A percentile compares a stretch with the other conserved stretches of the same genome.
phyloP scores from a whole-genome alignment of 2,329 filamentous ascomycete species.

The Cladosporium sp. region DNA sequence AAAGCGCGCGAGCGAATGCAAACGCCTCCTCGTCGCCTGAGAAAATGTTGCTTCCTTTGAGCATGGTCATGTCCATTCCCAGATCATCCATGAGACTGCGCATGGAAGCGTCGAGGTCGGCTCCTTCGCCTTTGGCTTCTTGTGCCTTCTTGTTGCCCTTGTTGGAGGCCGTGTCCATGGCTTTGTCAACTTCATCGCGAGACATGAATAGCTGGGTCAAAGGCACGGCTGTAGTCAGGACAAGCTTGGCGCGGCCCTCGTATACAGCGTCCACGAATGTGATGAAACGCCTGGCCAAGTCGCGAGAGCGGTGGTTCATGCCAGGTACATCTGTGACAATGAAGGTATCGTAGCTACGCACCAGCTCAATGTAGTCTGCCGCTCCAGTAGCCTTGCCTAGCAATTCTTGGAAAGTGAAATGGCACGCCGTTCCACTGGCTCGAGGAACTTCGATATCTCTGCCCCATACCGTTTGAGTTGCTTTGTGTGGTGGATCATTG shows the following conservation, averaged over 20 bases:
- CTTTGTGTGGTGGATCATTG: conserved; percentile 67
- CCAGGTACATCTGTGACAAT: conserved; percentile 85
- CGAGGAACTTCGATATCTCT: conserved; percentile 80
- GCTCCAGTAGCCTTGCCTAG: conserved; percentile 85
- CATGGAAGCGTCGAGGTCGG: conserved; percentile 61
- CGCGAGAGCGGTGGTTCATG: conserved; percentile 81
- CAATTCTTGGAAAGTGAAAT: conserved; percentile 89
- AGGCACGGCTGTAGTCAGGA: conserved; percentile 83
- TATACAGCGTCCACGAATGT: conserved; percentile 97
- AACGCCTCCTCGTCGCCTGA: conserved; percentile 94
- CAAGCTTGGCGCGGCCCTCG: conserved; percentile 86
- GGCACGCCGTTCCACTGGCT: conserved; percentile 81
- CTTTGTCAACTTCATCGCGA: conserved; percentile 38
- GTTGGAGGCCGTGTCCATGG: conserved; percentile 36
- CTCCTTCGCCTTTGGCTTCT: conserved; percentile 29
- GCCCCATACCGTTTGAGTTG: conserved; percentile 85
- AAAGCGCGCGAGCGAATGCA: conserved; percentile 86
- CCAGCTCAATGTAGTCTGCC: conserved; percentile 90
- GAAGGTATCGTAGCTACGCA: conserved; percentile 85
- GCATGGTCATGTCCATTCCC: conserved; percentile 73
- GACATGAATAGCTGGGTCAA: conserved; percentile 71
- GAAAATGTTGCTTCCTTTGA: conserved; percentile 84
- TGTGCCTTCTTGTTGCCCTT: conserved; percentile 22
- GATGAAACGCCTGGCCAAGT: conserved; percentile 88
- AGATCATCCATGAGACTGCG: conserved; percentile 81